These are phyloP conservation scores for Malus hybrid DNA, from an alignment of 331 rosid species.

Conservation along the genomic window DNA sequence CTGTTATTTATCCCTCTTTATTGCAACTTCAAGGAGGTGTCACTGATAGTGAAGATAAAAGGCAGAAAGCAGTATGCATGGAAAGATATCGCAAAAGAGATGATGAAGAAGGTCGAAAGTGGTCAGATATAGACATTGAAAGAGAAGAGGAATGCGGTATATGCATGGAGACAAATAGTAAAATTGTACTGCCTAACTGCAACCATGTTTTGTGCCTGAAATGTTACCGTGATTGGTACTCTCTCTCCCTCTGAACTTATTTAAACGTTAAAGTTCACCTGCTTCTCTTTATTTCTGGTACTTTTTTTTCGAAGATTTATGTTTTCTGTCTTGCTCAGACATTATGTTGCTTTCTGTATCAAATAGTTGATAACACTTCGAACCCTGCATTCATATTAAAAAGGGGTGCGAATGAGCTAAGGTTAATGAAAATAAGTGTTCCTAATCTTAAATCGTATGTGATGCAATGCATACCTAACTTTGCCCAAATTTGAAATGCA, in stretches of 20 bases:
- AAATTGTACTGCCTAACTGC: slow-evolving; percentile 88
- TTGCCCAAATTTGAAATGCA: not conserved
- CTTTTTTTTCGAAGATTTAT: not conserved
- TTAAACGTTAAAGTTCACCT: not conserved
- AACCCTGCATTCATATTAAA: no score
- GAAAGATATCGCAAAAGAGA: slow-evolving; percentile 80
- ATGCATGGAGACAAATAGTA: slow-evolving; percentile 86
- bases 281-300: not conserved
- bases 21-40: slow-evolving; percentile 85
- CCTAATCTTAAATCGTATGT: no score
- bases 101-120: slow-evolving; percentile 40
- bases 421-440: no score
- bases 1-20: slow-evolving; percentile 83
- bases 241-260: not conserved
- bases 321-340: not conserved
- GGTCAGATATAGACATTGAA: slow-evolving; percentile 66
- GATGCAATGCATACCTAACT: no score
- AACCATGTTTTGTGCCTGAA: slow-evolving; percentile 86
- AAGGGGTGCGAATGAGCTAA: no score
- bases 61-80: slow-evolving; percentile 75
- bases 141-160: slow-evolving; percentile 98
- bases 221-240: slow-evolving; percentile 95
- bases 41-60: slow-evolving; percentile 76
- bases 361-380: no score
- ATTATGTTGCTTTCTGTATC: not conserved